A percentile compares a stretch with the other conserved stretches of the same genome.
Evolutionary conservation across 2,329 filamentous ascomycete genomes (phyloP).

Genomic region (Phoma sp.): DNA sequence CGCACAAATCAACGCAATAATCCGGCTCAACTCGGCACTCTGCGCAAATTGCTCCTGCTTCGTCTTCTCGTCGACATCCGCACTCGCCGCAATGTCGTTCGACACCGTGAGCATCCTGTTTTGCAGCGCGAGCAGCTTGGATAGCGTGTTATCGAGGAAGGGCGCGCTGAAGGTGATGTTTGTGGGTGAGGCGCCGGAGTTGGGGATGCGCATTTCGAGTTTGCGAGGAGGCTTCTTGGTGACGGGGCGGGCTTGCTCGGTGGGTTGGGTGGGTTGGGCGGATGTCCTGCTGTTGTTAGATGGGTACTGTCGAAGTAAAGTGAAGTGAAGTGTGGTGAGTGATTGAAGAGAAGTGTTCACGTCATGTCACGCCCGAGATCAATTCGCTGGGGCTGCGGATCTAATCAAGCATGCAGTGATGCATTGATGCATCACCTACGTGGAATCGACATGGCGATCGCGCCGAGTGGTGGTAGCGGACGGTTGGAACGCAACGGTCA

Average conservation of each 20-base stretch:
- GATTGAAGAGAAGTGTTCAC: too few species aligned
- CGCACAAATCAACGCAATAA: constrained; percentile 60
- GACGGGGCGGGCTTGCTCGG: constrained; percentile 21
- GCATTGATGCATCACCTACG: too few species aligned
- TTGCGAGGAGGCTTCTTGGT: constrained; percentile 56
- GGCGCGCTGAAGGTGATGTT: constrained; percentile 60
- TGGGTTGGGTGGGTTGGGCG: constrained; percentile 32
- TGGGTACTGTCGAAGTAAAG: too few species aligned
- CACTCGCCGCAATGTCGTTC: constrained; percentile 55
- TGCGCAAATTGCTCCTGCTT: constrained; percentile 60
- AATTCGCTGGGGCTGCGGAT: too few species aligned
- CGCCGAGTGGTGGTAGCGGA: constrained; percentile 17
- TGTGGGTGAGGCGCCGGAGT: constrained; percentile 42
- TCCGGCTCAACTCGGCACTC: constrained; percentile 57
- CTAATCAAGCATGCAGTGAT: too few species aligned
- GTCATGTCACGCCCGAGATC: background rate
- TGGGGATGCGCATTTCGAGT: constrained; percentile 58
- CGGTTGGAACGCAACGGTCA: constrained; percentile 24
- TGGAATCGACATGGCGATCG: background rate
- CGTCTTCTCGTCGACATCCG: constrained; percentile 55
- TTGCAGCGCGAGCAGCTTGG: constrained; percentile 59
- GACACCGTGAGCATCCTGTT: constrained; percentile 59
- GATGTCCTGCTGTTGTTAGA: background rate
- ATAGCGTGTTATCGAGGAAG: constrained; percentile 61
- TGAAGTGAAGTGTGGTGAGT: too few species aligned